Base-by-base conservation (phyloP, 2,329 filamentous ascomycete species). In the Penicillium sp. region DNA sequence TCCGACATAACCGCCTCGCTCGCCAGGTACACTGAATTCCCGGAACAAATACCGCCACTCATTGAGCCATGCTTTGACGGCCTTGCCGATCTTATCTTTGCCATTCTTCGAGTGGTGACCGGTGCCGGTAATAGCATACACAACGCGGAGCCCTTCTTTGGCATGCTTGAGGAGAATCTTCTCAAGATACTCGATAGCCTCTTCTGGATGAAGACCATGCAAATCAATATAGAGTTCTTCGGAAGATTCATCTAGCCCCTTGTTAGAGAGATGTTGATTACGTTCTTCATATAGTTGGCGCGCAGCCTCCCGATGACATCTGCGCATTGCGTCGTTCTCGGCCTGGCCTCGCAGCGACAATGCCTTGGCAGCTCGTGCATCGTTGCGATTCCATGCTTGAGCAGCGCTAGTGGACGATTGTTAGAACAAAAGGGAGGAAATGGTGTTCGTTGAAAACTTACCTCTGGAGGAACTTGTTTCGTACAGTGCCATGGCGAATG, bases 81-180 rank as follows among this genome's bases (percentile, higher is more conserved):
- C 91, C 76, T 96, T 96, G 69, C 93, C 93, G 34, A 99, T 90
- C 76, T 99, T 99, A 75, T 99, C 94, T 73, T 97, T 97, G 66
- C 94, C 93, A 69, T 97, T 97, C 79, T 97, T 97, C 72, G 90
- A 96, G 75, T 99, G 94, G 68, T 97, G 92, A 3, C 93, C 94
- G 1, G 93, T 97, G 41, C 94, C 94, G 1, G 92, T 97, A 70
- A 99, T 97, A 62, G 92, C 92, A 70, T 97, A 99, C 39, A 99
- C 83, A 2, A 93, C 89, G 19, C 86, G 83, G 5, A 79, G 75
- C 34, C 81, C 81, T 62, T 89, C 85, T 61, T 84, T 81, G 61
- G 81, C 83, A 67, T 97, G 94, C 67, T 95, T 90, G 58, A 92
- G 79, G 19, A 99, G 84, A 36, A 95, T 89, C 60, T 88, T 87